Evolutionary conservation across 768 basidiomycete genomes (phyloP).

Genomic region (Pholiota microspora): DNA sequence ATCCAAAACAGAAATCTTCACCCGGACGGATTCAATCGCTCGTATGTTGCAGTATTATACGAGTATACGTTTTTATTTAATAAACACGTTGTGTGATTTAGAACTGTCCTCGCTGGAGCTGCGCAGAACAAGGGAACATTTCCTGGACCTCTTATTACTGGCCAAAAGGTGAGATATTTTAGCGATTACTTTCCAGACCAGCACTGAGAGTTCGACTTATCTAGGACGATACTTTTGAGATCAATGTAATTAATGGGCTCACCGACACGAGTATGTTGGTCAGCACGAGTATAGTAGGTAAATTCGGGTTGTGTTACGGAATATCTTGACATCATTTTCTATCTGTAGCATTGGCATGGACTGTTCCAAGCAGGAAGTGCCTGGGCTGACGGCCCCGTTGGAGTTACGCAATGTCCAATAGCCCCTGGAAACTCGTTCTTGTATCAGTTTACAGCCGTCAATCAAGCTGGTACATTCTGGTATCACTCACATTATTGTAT

Average conservation of each 20-base stretch:
- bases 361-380: slow-evolving; percentile 30
- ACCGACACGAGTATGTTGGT: slow-evolving; percentile 44
- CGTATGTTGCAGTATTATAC: not conserved
- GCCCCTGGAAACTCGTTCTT: slow-evolving; percentile 31
- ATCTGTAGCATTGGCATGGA: slow-evolving; percentile 36
- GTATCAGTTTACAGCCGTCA: slow-evolving; percentile 15
- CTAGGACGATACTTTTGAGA: slow-evolving; percentile 34
- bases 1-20: not conserved
- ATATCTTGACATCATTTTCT: not conserved
- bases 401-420: slow-evolving; percentile 41
- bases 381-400: slow-evolving; percentile 35
- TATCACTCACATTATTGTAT: slow-evolving; percentile 36
- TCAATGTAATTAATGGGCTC: slow-evolving; percentile 46
- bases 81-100: not conserved
- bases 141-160: not conserved
- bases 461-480: slow-evolving; percentile 47
- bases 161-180: not conserved
- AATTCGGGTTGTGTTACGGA: slow-evolving; percentile 21
- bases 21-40: slow-evolving; percentile 42
- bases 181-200: not conserved
- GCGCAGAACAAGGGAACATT: not conserved
- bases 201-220: not conserved
- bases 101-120: not conserved
- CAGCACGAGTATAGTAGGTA: slow-evolving; percentile 44
- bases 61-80: no score